phyloP scores from a whole-genome alignment of 2,329 filamentous ascomycete genomes.

The Botrytis sinoallii region DNA sequence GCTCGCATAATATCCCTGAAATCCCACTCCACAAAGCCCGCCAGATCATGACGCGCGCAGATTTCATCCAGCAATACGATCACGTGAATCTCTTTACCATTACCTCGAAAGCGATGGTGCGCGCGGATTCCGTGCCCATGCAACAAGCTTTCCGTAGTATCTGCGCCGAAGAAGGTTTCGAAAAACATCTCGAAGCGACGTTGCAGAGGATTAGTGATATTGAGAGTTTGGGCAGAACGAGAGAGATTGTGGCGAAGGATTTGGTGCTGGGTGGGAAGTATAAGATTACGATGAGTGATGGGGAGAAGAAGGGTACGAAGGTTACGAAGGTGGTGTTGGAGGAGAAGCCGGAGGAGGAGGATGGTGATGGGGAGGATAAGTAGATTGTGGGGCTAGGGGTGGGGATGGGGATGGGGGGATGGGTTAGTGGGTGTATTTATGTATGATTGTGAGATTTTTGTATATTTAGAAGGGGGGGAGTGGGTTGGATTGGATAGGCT shows the following conservation, averaged over 20 bases:
- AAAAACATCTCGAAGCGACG: constrained; percentile 77
- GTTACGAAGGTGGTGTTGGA: constrained; percentile 33
- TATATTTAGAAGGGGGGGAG: background rate
- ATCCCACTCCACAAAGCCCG: constrained; percentile 80
- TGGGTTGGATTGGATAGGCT: background rate
- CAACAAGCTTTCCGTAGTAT: constrained; percentile 86
- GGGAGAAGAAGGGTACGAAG: constrained; percentile 29
- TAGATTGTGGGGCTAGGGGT: background rate
- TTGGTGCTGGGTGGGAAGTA: constrained; percentile 83
- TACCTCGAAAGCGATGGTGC: constrained; percentile 78
- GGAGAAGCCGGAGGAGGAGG: constrained; percentile 21
- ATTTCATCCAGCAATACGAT: constrained; percentile 92
- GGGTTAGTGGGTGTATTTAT: background rate
- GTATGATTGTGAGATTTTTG: background rate
- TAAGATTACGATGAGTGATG: constrained; percentile 47
- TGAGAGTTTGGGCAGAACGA: constrained; percentile 88
- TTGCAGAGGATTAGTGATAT: constrained; percentile 86
- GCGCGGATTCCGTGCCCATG: constrained; percentile 95
- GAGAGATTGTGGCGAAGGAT: constrained; percentile 93
- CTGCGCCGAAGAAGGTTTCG: constrained; percentile 72
- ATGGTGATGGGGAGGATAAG: background rate
- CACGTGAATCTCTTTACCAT: constrained; percentile 95
- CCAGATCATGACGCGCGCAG: constrained; percentile 90
- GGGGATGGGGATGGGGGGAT: too few relatives aligned
- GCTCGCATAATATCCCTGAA: constrained; percentile 56